These are phyloP conservation scores for Globisporangium recalcitrans DNA, from an alignment of 352 stramenopile genomes.

Conservation along the genomic window DNA sequence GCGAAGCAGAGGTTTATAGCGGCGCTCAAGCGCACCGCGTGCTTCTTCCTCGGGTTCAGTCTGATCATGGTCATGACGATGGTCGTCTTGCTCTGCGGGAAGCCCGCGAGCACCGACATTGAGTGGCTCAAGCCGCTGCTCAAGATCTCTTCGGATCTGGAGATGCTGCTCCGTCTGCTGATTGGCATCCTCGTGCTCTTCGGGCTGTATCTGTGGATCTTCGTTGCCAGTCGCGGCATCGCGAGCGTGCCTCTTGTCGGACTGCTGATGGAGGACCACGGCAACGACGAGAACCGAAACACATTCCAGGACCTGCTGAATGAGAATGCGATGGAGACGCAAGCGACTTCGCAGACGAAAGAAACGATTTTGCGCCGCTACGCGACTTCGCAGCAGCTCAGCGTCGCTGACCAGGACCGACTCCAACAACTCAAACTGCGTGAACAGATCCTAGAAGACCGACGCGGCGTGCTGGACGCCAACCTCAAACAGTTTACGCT, in stretches of 20 bases:
- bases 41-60: constrained; percentile 64
- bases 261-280: constrained; percentile 74
- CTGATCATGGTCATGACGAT: constrained; percentile 66
- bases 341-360: constrained; percentile 59
- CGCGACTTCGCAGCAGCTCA: constrained; percentile 56
- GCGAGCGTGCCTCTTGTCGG: constrained; percentile 71
- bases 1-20: constrained; percentile 44
- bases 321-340: constrained; percentile 70
- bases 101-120: constrained; percentile 66
- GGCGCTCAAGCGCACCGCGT: constrained; percentile 66
- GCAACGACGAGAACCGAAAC: constrained; percentile 53
- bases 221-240: constrained; percentile 61
- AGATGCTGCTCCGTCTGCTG: constrained; percentile 65
- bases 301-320: constrained; percentile 70
- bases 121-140: constrained; percentile 83
- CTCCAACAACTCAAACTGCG: constrained; percentile 68
- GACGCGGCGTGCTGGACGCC: constrained; percentile 56
- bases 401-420: constrained; percentile 59
- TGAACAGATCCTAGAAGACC: constrained; percentile 61
- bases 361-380: constrained; percentile 72
- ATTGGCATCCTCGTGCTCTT: constrained; percentile 67
- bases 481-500: constrained; percentile 57
- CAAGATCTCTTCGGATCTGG: constrained; percentile 66
- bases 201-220: constrained; percentile 76
- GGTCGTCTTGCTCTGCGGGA: constrained; percentile 67